Percentiles rank a stretch among this genome's conserved stretches.
phyloP scores from a whole-genome alignment of 306 rosid genomes.

The Sicyos edulis region DNA sequence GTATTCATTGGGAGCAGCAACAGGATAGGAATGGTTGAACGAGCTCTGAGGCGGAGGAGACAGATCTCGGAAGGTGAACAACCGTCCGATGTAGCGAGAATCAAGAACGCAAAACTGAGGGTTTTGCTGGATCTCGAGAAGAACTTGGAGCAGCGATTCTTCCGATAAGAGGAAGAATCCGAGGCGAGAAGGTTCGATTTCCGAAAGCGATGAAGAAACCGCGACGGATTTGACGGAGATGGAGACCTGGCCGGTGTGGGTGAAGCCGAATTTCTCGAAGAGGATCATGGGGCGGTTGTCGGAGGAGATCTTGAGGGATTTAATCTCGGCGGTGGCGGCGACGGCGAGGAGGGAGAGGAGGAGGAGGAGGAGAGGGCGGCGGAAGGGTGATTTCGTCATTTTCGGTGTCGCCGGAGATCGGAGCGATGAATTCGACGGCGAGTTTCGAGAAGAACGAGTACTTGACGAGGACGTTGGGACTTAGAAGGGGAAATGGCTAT shows the following conservation, averaged over 20 bases:
- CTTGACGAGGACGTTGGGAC: neutral
- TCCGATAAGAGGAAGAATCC: constrained; percentile 88
- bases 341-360: constrained; percentile 23
- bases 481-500: neutral
- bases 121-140: constrained; percentile 73
- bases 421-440: constrained; percentile 4
- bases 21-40: constrained; percentile 38
- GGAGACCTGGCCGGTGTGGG: constrained; percentile 47
- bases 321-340: constrained; percentile 64
- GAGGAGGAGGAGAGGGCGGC: constrained; percentile 31
- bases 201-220: constrained; percentile 25
- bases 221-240: constrained; percentile 41
- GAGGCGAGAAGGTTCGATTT: constrained; percentile 41
- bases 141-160: constrained; percentile 71
- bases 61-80: constrained; percentile 61
- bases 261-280: constrained; percentile 85
- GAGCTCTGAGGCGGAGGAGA: constrained; percentile 68
- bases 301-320: constrained; percentile 52
- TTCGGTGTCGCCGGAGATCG: constrained; percentile 16
- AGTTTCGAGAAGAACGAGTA: neutral
- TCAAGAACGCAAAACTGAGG: constrained; percentile 65
- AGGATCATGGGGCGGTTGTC: constrained; percentile 73
- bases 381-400: constrained; percentile 39
- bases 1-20: constrained; percentile 59
- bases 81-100: constrained; percentile 38